These are phyloP conservation scores for Quercus robur DNA, from an alignment of 306 rosid species.

Conservation along the genomic window DNA sequence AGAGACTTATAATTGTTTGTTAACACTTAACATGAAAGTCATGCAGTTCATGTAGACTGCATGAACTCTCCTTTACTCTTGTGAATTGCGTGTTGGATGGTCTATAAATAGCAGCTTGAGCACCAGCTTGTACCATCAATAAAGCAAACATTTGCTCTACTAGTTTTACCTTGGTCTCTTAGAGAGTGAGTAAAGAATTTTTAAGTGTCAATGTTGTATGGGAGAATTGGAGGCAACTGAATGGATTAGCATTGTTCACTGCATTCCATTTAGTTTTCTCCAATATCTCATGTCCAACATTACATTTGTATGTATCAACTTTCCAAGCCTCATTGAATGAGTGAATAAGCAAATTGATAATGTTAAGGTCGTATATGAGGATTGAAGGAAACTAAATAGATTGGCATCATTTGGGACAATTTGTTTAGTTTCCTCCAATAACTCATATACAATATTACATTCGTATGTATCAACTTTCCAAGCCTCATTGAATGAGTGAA, in stretches of 20 bases:
- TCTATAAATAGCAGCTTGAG: neutral
- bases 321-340: neutral
- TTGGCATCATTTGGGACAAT: too few species aligned
- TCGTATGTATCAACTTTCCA: too few species aligned
- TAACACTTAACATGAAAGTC: neutral
- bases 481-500: neutral
- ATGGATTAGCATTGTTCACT: too few species aligned
- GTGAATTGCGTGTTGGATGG: neutral
- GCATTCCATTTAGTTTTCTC: too few species aligned
- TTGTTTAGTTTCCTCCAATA: neutral
- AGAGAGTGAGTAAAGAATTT: neutral
- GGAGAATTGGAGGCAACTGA: too few species aligned
- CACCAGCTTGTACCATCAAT: neutral
- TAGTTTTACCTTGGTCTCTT: neutral
- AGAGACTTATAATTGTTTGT: neutral
- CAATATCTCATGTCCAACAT: too few species aligned
- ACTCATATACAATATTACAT: too few species aligned
- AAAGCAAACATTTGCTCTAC: neutral
- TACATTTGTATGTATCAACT: too few species aligned
- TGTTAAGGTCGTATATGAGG: neutral
- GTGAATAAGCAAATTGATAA: neutral
- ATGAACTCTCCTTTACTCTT: neutral
- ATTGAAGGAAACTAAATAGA: too few species aligned
- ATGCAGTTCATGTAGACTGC: neutral
- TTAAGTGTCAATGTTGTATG: neutral